Conservation (phyloP, 345 rosid genomes). For the Euphorbia peplus region DNA sequence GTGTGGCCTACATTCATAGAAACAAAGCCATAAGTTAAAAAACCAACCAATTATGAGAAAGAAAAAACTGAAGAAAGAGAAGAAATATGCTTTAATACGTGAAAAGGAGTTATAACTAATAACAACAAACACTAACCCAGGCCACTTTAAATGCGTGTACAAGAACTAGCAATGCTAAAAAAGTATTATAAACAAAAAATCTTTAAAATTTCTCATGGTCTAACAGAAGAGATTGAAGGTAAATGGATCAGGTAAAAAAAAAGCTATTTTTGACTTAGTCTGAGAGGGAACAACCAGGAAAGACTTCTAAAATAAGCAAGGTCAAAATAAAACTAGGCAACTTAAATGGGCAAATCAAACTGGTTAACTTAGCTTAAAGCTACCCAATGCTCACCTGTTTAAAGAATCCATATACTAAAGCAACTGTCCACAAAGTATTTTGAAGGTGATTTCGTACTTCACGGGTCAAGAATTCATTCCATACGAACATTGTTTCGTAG, state of each 20-base stretch:
- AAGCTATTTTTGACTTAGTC: not conserved
- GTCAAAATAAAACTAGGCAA: too few species aligned
- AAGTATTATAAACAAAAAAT: not conserved
- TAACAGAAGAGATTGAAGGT: not conserved
- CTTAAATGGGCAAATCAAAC: not conserved
- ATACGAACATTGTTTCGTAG: slow-evolving; percentile 94
- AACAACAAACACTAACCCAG: not conserved
- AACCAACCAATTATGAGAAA: slow-evolving; percentile 2
- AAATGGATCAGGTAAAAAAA: not conserved
- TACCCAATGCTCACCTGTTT: slow-evolving; percentile 63
- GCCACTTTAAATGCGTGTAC: not conserved
- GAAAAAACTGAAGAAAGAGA: not conserved
- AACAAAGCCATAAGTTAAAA: slow-evolving; percentile 17
- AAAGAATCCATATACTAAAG: slow-evolving; percentile 94
- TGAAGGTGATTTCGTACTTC: slow-evolving; percentile 84
- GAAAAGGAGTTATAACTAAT: not conserved
- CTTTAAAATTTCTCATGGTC: not conserved
- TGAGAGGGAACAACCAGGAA: not conserved
- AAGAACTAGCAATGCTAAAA: not conserved
- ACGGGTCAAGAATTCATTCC: slow-evolving; percentile 96
- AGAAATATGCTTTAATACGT: not conserved
- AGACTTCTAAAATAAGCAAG: too few species aligned
- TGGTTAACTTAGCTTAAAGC: not conserved
- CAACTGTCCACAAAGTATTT: slow-evolving; percentile 93
- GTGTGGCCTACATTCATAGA: slow-evolving; percentile 52